These are phyloP conservation scores for Penstemon davidsonii DNA, from an alignment of 257 asterid species.

Conservation along the genomic window DNA sequence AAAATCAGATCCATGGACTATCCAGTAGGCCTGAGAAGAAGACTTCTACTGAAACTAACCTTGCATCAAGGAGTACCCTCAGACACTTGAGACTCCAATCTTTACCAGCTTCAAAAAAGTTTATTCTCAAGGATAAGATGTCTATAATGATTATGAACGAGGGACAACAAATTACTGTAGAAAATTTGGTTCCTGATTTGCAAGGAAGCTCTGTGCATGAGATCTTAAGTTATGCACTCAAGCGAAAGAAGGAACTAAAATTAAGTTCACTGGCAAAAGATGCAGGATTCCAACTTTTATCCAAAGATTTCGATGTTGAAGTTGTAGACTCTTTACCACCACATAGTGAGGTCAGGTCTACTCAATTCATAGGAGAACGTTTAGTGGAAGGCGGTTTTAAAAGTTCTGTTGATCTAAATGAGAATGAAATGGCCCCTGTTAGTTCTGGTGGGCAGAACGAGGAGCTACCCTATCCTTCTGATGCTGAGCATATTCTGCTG, in stretches of 20 bases:
- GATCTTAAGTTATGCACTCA: constrained; percentile 62
- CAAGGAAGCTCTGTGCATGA: constrained; percentile 80
- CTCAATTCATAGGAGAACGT: constrained; percentile 40
- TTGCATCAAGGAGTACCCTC: constrained; percentile 41
- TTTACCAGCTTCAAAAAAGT: constrained; percentile 47
- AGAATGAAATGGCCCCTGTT: constrained; percentile 29
- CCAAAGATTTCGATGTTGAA: constrained; percentile 70
- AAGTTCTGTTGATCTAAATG: constrained; percentile 35
- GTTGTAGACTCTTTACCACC: constrained; percentile 46
- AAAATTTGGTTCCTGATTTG: constrained; percentile 58
- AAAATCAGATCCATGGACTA: constrained; percentile 43
- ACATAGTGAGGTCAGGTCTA: constrained; percentile 43
- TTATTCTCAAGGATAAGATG: constrained; percentile 60
- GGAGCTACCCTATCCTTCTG: constrained; percentile 36
- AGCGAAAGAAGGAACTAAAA: constrained; percentile 62
- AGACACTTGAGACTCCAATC: constrained; percentile 47
- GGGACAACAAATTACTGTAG: constrained; percentile 63
- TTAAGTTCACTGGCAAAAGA: constrained; percentile 83
- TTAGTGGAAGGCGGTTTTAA: constrained; percentile 30
- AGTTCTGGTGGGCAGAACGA: constrained; percentile 31
- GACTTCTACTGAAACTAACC: constrained; percentile 33
- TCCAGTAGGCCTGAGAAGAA: constrained; percentile 36
- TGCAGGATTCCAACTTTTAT: constrained; percentile 89
- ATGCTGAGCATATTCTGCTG: constrained; percentile 33
- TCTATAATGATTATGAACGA: constrained; percentile 60